Evolutionary conservation across 2,329 filamentous ascomycete species (phyloP).

Genomic region (Pestalotiopsis sp.): DNA sequence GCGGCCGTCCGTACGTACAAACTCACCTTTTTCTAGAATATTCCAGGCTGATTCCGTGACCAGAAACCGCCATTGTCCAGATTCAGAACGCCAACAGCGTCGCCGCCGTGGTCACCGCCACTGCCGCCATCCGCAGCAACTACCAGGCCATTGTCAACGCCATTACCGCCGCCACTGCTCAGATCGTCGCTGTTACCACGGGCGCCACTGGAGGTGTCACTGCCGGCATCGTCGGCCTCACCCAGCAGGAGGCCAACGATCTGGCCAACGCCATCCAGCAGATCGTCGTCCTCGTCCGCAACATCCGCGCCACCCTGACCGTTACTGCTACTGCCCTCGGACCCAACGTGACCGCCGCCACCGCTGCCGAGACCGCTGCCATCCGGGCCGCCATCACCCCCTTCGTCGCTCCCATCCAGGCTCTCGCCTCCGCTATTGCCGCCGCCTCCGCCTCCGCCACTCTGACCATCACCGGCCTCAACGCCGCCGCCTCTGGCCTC

Average conservation of each 20-base stretch:
- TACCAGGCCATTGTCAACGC: neutral
- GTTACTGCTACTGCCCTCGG: neutral
- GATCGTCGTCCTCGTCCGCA: neutral
- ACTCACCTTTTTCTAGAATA: neutral
- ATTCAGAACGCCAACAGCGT: neutral
- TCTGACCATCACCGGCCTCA: slow-evolving; percentile 9
- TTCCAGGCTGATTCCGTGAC: too few relatives aligned
- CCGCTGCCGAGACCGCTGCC: neutral
- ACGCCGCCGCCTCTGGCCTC: neutral
- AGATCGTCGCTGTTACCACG: neutral
- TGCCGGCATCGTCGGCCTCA: neutral
- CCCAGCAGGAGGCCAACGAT: neutral
- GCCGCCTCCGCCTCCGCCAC: neutral
- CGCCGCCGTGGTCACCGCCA: neutral
- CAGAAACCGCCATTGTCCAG: too few relatives aligned
- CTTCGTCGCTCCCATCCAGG: slow-evolving; percentile 1
- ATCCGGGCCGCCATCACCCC: neutral
- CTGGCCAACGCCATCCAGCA: neutral
- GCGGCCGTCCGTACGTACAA: slow-evolving; percentile 2
- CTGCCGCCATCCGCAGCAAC: neutral
- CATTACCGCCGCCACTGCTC: neutral
- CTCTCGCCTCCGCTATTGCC: neutral
- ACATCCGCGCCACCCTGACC: neutral
- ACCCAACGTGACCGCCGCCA: neutral
- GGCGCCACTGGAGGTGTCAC: neutral